These are phyloP conservation scores for Fusarium sp. DNA, from an alignment of 2,329 filamentous ascomycete species.

Conservation along the genomic window DNA sequence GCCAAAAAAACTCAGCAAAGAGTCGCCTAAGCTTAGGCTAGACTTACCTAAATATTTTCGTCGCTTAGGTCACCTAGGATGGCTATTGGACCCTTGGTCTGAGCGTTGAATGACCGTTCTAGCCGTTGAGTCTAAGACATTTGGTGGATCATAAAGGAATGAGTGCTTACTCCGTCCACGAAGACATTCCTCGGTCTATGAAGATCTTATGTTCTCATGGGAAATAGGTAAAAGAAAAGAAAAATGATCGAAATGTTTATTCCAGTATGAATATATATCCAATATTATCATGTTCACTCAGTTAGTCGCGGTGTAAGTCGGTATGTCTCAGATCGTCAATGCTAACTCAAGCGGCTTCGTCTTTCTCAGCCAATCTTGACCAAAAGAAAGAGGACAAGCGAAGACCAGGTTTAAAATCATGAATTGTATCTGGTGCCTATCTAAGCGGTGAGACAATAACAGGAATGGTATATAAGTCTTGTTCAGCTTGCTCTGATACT, in stretches of 20 bases:
- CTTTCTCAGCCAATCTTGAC: not conserved
- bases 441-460: conserved; percentile 2
- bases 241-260: not conserved
- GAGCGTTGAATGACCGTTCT: not conserved
- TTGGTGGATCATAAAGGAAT: not conserved
- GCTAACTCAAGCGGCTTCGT: not conserved
- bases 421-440: not conserved
- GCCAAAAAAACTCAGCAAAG: not conserved
- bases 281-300: not conserved
- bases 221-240: no score
- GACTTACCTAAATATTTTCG: not conserved
- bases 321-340: not conserved
- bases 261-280: no score
- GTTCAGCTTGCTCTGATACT: not conserved
- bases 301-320: conserved; percentile 3
- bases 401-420: not conserved
- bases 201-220: no score
- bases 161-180: not conserved
- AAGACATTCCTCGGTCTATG: not conserved
- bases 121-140: not conserved
- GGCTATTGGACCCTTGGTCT: conserved; percentile 16
- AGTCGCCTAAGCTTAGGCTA: not conserved
- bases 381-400: not conserved
- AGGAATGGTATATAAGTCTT: not conserved
- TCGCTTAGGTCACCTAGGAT: not conserved